A percentile compares a stretch with the other conserved stretches of the same genome.
Conservation (phyloP, 768 basidiomycete species). For the Pleurotus giganteus region DNA sequence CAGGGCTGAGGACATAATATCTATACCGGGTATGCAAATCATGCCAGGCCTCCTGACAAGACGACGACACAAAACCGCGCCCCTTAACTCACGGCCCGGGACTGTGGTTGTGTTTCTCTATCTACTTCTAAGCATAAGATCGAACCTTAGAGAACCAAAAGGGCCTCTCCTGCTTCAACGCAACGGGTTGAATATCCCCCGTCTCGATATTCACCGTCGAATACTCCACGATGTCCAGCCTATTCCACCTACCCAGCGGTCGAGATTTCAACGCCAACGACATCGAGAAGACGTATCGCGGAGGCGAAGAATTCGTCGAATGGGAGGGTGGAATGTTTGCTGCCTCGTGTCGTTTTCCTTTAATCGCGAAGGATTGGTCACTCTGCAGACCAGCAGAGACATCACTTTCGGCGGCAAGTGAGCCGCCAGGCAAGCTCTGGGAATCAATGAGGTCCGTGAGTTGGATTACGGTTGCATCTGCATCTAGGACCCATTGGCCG, state of each 20-base stretch:
- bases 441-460: slow-evolving; percentile 67
- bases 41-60: too few species aligned
- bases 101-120: background rate
- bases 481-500: slow-evolving; percentile 67
- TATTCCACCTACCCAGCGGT: slow-evolving; percentile 84
- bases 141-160: slow-evolving; percentile 93
- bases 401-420: slow-evolving; percentile 13
- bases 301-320: slow-evolving; percentile 9
- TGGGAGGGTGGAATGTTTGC: background rate
- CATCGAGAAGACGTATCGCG: slow-evolving; percentile 75
- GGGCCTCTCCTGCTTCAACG: slow-evolving; percentile 81
- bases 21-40: too few species aligned
- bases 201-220: slow-evolving; percentile 73
- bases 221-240: slow-evolving; percentile 71
- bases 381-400: background rate
- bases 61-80: too few species aligned
- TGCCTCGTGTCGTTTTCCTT: background rate
- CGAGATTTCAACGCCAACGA: slow-evolving; percentile 66
- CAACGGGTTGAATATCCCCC: slow-evolving; percentile 67
- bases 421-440: slow-evolving; percentile 13
- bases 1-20: too few species aligned
- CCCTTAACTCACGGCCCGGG: too few species aligned
- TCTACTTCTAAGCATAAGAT: slow-evolving; percentile 42
- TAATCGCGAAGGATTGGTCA: background rate
- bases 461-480: slow-evolving; percentile 51